Evolutionary conservation across 495 filamentous ascomycete genomes (phyloP), one percentile per base, ranked within the genome.

Genomic region (Penicillium desertorum): DNA sequence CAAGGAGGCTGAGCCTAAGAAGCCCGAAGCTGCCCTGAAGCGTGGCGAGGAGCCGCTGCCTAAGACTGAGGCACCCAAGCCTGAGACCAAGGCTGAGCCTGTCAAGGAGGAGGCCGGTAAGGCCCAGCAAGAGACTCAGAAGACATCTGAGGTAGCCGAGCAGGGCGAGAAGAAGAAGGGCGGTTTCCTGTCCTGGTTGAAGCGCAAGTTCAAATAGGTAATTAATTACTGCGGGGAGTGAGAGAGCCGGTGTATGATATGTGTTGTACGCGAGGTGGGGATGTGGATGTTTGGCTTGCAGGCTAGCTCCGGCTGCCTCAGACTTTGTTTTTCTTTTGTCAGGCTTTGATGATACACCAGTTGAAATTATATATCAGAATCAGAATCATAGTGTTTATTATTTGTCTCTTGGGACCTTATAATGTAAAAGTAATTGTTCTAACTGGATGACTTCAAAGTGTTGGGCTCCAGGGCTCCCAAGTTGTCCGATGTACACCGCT

Each of bases 131-230:
- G 57, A 65, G 51, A 12, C 58, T 46, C 45, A 48, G 27, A 54
- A 59, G 55, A 37, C 55, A 2, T 49, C 55, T 11, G 56, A 59
- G 51, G 22, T 54, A 34, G 45, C 52, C 51, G 45, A 51, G 39
- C 44, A 52, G 54, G 17, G 56, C 7, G 60, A 69, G 60, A 62
- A 62, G 59, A 62, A 69, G 66, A 69, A 69, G 62, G 66, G 64
- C 8, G 66, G 66, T 34, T 67, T 69, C 64, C 52, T 67, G 43
- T 59, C 57, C 8, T 59, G 64, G 55, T 56, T 69, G 59, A 69
- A 69, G 66, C 66, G 66, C 29, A 67, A 61, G 66, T 67, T 69
- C 57, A 69, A 69, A 54, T 69, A 54, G 52, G 25, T 45, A 52
- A 41, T 9, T 29, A 25, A 25, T 45, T n/a, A 19, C 20, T 30